phyloP scores from a whole-genome alignment of 2,329 filamentous ascomycete genomes.

The Colletotrichum lentis region DNA sequence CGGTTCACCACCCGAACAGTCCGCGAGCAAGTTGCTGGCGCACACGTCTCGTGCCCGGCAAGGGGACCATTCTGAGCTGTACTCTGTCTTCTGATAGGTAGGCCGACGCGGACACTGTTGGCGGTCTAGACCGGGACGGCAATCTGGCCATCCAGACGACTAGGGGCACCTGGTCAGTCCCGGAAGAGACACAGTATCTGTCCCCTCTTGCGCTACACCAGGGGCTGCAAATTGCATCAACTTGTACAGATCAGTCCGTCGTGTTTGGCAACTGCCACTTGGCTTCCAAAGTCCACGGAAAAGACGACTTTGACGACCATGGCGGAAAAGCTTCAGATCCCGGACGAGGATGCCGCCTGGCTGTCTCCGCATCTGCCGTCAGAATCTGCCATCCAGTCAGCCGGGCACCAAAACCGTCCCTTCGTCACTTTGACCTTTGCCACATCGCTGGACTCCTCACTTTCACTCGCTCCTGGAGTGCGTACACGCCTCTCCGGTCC shows the following conservation, averaged over 20 bases:
- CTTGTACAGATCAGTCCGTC: not conserved
- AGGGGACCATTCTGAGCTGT: not conserved
- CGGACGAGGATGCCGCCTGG: conserved; percentile 42
- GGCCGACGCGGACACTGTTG: conserved; percentile 13
- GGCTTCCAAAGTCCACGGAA: conserved; percentile 10
- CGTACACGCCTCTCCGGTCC: conserved; percentile 85
- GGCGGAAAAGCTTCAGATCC: conserved; percentile 41
- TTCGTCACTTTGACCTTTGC: conserved; percentile 88
- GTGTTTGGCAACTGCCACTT: not conserved
- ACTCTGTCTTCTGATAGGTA: conserved; percentile 10
- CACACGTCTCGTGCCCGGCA: conserved; percentile 4
- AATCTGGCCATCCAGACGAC: conserved; percentile 26
- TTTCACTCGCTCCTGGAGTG: conserved; percentile 79
- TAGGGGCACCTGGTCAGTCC: conserved; percentile 28
- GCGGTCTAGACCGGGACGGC: conserved; percentile 16
- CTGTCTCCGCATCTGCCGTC: conserved; percentile 45
- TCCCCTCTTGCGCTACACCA: conserved; percentile 25
- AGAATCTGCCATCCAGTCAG: conserved; percentile 20
- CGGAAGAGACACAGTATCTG: conserved; percentile 25
- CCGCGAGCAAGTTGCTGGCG: not conserved
- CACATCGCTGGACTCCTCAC: conserved; percentile 83
- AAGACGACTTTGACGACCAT: conserved; percentile 35
- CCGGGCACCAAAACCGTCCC: conserved; percentile 43
- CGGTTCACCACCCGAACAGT: not conserved
- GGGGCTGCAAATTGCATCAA: conserved; percentile 14